These are phyloP conservation scores for Ramalina peruviana DNA, from an alignment of 495 filamentous ascomycete species.

Conservation along the genomic window DNA sequence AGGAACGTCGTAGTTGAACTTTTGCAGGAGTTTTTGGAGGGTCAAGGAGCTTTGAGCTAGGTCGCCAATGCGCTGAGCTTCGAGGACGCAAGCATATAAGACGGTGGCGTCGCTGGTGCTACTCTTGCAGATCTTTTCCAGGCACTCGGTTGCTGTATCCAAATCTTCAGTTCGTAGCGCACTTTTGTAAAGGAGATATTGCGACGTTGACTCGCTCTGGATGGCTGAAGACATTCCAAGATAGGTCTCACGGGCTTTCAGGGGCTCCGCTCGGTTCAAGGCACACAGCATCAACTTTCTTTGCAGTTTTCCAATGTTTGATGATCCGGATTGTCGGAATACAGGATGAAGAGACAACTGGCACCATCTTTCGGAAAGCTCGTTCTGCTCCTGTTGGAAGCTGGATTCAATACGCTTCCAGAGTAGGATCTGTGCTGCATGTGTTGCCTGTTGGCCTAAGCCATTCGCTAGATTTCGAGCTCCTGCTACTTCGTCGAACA, in stretches of 20 bases:
- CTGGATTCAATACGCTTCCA: constrained; percentile 60
- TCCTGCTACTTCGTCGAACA: constrained; percentile 26
- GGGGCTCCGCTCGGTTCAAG: constrained; percentile 38
- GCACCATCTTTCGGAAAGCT: constrained; percentile 56
- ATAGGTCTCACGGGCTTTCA: constrained; percentile 40
- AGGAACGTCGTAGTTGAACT: constrained; percentile 34
- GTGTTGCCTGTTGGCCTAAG: constrained; percentile 42
- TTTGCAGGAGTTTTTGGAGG: constrained; percentile 44
- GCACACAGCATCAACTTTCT: constrained; percentile 59
- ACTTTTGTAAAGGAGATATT: constrained; percentile 62
- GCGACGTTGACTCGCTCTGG: constrained; percentile 45
- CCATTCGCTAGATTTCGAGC: constrained; percentile 15
- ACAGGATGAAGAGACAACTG: constrained; percentile 47
- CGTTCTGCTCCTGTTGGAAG: constrained; percentile 36
- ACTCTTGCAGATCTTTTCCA: constrained; percentile 35
- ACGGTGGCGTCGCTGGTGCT: constrained; percentile 39
- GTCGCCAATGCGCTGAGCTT: constrained; percentile 54
- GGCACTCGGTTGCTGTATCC: constrained; percentile 41
- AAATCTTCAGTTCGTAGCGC: constrained; percentile 45
- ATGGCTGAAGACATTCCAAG: constrained; percentile 43
- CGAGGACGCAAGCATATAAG: constrained; percentile 62
- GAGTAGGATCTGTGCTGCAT: constrained; percentile 60
- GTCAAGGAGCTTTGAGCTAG: constrained; percentile 40
- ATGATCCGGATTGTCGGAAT: constrained; percentile 47
- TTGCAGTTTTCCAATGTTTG: constrained; percentile 52